These are phyloP conservation scores for Castanea sativa DNA, from an alignment of 306 rosid genomes.

Conservation along the genomic window DNA sequence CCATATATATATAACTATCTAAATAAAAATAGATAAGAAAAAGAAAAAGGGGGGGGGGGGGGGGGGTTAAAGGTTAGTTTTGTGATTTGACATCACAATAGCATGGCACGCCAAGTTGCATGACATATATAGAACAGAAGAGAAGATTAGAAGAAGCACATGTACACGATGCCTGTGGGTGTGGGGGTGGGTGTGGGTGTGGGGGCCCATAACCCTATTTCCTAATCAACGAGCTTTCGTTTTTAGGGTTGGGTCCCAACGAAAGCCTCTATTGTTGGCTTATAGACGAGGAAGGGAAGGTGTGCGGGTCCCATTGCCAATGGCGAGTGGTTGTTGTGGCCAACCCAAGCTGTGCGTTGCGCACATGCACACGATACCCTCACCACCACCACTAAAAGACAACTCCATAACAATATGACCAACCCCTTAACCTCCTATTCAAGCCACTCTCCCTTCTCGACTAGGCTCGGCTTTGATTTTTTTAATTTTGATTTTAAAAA, in stretches of 20 bases:
- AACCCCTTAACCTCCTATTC: background rate
- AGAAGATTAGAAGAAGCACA: conserved; percentile 18
- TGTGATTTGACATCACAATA: background rate
- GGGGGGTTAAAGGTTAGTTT: no score
- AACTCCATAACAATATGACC: no score
- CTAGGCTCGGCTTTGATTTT: conserved; percentile 18
- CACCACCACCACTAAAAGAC: background rate
- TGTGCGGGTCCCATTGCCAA: conserved; percentile 31
- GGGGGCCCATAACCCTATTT: no score
- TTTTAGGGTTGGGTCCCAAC: conserved; percentile 15
- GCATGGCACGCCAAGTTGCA: background rate
- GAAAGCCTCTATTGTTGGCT: conserved; percentile 45
- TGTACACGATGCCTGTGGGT: conserved; percentile 17
- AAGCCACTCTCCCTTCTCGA: background rate
- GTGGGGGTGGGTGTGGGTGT: background rate
- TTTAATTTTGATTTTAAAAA: background rate
- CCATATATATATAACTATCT: no score
- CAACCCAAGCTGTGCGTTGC: conserved; percentile 5
- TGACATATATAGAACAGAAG: conserved; percentile 15
- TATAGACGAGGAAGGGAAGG: conserved; percentile 15
- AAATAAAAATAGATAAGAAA: background rate
- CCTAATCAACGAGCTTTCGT: no score
- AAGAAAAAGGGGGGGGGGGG: background rate
- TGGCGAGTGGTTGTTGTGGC: background rate
- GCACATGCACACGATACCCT: conserved; percentile 1